Evolutionary conservation across 305 asterid species (phyloP), one percentile per base, ranked within the genome.

Genomic region (Striga hermonthica): DNA sequence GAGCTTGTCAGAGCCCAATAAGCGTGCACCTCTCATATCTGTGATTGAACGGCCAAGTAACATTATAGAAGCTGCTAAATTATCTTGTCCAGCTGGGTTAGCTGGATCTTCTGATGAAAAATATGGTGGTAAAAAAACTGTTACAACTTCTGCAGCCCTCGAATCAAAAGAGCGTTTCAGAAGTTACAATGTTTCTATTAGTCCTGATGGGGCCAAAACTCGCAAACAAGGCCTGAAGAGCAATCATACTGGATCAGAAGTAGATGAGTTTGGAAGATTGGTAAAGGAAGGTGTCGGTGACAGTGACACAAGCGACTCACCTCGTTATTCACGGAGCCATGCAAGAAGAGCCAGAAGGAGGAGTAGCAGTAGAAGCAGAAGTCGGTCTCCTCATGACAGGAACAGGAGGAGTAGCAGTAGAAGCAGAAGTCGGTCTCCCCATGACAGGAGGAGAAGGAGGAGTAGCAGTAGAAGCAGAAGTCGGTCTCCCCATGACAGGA

Each of bases 211-310:
- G 56, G 70, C 73, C 67, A 70, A 52, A 65, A 16, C 57, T 54
- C 77, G 41, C 53, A 79, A 73, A 72, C 71, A 79, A 65, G 77
- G 70, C 45, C 35, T 31, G 31, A 74, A 70, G 73, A 67, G 69
- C 72, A 36, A 74, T 58, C 70, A 81, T 64, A 47, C 75, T 64
- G 65, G 70, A 48, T 22, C 74, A 79, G 82, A 83, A 65, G 81
- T 93, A 28, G 99, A 93, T 75, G 87, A 90, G 77, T 93, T 82
- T 79, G 99, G 99, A 61, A 90, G 99, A 83, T 77, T 88, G 82
- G 78, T 90, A 55, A 88, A 89, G 74, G 95, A 90, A 79, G 88
- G 89, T 72, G 74, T 61, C 16, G 84, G 89, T 78, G 96, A 86
- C 73, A 90, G 91, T 64, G 97, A 92, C 67, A 61, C 82, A 57